Evolutionary conservation across 306 rosid species (phyloP).

Genomic region (Albizia julibrissin): DNA sequence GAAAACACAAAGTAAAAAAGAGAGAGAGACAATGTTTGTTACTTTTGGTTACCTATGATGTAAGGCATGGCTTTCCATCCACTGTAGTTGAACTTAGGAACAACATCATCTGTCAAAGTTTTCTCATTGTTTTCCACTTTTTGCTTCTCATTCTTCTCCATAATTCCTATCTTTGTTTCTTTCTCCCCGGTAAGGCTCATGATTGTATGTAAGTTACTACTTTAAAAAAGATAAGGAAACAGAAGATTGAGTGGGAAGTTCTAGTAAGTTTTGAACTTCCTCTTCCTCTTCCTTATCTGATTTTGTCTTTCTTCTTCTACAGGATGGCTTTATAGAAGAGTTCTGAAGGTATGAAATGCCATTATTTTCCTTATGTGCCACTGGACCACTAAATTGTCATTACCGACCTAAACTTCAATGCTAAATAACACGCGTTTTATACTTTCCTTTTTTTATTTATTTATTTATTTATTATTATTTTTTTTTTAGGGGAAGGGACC

Average conservation of each 20-base stretch:
- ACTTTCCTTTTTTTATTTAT: neutral
- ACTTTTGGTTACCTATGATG: conserved; percentile 62
- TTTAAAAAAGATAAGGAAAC: neutral
- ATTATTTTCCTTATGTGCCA: neutral
- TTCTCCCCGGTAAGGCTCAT: conserved; percentile 32
- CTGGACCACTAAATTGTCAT: conserved; percentile 7
- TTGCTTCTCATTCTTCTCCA: conserved; percentile 35
- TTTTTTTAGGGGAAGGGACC: neutral
- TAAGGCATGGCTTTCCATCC: conserved; percentile 96
- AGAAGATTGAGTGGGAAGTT: neutral
- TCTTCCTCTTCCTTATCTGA: neutral
- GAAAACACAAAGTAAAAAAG: neutral
- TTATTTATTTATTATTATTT: neutral
- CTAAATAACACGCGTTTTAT: neutral
- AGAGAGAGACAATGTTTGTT: neutral
- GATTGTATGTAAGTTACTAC: conserved; percentile 18
- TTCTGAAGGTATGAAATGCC: neutral
- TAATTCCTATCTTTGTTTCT: conserved; percentile 24
- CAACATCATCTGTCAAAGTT: conserved; percentile 14
- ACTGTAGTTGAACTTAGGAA: conserved; percentile 51
- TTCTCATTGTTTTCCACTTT: conserved; percentile 43
- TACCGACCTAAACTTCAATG: neutral
- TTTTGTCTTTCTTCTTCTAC: neutral
- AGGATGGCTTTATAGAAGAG: neutral
- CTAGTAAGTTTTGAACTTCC: neutral